phyloP scores from a whole-genome alignment of 2,329 filamentous ascomycete species.

The Alternaria novae-zelandiae region DNA sequence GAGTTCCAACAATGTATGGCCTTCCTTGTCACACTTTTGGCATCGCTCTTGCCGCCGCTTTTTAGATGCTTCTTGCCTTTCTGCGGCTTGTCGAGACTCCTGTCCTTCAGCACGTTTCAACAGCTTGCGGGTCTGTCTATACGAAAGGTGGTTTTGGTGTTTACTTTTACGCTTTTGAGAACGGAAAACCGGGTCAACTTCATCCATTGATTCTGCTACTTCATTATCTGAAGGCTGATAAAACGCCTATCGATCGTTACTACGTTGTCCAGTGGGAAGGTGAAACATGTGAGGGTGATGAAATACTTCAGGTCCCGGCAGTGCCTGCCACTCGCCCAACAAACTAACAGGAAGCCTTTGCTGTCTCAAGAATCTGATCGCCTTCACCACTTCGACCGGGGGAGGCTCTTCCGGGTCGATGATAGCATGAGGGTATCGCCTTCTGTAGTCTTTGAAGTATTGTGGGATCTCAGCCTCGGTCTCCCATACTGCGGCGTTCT shows the following conservation, averaged over 20 bases:
- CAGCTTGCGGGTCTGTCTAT: background rate
- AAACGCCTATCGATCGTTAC: conserved; percentile 3
- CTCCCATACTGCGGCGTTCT: conserved; percentile 13
- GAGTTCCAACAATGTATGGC: background rate
- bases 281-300: background rate
- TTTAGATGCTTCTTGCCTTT: background rate
- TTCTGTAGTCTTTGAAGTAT: conserved; percentile 14
- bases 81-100: background rate
- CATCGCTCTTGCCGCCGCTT: background rate
- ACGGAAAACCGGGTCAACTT: background rate
- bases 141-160: background rate
- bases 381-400: conserved; percentile 10
- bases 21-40: background rate
- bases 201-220: background rate
- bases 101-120: background rate
- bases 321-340: conserved; percentile 18
- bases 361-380: conserved; percentile 24
- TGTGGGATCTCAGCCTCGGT: conserved; percentile 10
- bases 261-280: background rate
- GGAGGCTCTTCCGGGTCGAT: conserved; percentile 28
- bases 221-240: background rate
- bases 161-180: background rate
- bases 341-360: conserved; percentile 23
- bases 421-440: conserved; percentile 1
- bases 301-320: conserved; percentile 17